Percentiles rank a stretch among this genome's conserved stretches.
These are phyloP conservation scores for Brasilioporus rufonigricans DNA, from an alignment of 768 basidiomycete genomes.

Conservation along the genomic window DNA sequence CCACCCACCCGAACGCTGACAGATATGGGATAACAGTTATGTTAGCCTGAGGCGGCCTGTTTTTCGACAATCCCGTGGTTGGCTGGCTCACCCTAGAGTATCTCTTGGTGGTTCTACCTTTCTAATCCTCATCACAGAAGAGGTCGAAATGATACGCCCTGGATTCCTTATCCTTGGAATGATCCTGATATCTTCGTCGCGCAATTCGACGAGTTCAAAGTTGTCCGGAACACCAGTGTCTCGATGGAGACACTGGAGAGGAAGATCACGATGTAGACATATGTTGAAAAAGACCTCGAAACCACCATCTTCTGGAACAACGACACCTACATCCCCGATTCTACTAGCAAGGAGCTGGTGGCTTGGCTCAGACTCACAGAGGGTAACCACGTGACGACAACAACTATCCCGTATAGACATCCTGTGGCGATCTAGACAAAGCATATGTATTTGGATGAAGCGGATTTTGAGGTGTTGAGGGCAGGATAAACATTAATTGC, in stretches of 20 bases:
- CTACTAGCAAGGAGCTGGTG: constrained; percentile 18
- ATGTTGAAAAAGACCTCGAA: constrained; percentile 16
- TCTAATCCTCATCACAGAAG: constrained; percentile 4
- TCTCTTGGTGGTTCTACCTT: background rate
- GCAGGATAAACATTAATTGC: background rate
- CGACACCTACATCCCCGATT: constrained; percentile 35
- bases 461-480: background rate
- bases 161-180: constrained; percentile 1
- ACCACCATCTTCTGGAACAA: constrained; percentile 8
- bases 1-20: background rate
- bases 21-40: too few species aligned
- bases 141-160: constrained; percentile 3
- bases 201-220: constrained; percentile 16
- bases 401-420: constrained; percentile 17
- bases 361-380: constrained; percentile 31
- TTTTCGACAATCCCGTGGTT: background rate
- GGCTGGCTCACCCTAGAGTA: background rate
- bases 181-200: constrained; percentile 2
- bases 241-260: constrained; percentile 2
- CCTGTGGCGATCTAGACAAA: constrained; percentile 5
- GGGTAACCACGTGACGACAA: constrained; percentile 27
- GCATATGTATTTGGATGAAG: background rate
- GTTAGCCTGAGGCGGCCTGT: too few species aligned
- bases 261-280: constrained; percentile 30
- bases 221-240: constrained; percentile 24